Base-by-base conservation (phyloP, 768 basidiomycete species). In the Collybiopsis confluens region DNA sequence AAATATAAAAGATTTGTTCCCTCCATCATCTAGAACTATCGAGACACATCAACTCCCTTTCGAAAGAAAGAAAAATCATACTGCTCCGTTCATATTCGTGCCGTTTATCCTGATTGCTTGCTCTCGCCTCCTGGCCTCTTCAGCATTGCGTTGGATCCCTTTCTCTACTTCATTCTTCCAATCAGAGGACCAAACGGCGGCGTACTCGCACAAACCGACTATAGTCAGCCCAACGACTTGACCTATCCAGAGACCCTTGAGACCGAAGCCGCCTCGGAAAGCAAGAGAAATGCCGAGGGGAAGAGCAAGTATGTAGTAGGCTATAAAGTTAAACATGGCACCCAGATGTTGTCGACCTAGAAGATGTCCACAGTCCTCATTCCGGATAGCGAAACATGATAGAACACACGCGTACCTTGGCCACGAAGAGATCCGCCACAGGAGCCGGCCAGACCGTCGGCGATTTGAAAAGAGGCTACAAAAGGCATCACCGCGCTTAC, bases 171-270 rank as follows among this genome's bases (percentile, higher is more conserved):
- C 86, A 24, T 64, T 44, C 0, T 76, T 67, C 88, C 89, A 90
- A 60, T 90, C 75, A 4, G 84, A 81, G 27, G 83, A 55, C 62
- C 74, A 80, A 0, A 89, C 82, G 8, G 82, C 81, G 4, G 61
- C 66, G 54, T 88, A 88, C 66, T 88, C 87, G 20, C 82, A 76
- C 13, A 85, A 57, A 1, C 85, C 87, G n/a, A 90, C 85, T 2
- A 81, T 73, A 61, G 87, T 86, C 4, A 91, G 69, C 0, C 82
- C 88, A 21, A 88, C 71, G 27, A 88, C 86, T 65, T 90, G 88
- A 64, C 91, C 92, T 45, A 88, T 79, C 92, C 92, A 95, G 10
- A 95, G 74, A 13, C 92, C 92, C 44, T 76, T 70, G 15, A 94
- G 74, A 1, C 76, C 83, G 18, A 73, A 63, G 37, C 61, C 62